Percentiles rank a stretch among this genome's conserved stretches.
Conservation (phyloP, 2,329 filamentous ascomycete species). For the Pseudogymnoascus sp. region DNA sequence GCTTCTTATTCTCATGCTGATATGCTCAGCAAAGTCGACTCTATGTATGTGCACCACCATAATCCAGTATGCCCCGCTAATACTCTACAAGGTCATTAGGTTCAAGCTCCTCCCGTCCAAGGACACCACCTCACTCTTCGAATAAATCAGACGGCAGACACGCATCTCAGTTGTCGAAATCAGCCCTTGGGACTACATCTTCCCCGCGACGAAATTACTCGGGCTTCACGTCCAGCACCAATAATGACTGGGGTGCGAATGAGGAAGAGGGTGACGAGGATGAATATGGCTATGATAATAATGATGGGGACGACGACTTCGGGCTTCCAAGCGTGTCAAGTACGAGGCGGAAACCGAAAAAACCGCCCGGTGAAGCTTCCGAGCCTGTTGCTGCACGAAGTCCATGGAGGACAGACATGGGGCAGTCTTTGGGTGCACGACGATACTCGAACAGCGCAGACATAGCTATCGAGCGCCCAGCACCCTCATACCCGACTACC, state of each 20-base stretch:
- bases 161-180: constrained; percentile 45
- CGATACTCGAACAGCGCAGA: constrained; percentile 79
- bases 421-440: constrained; percentile 35
- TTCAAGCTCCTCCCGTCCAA: constrained; percentile 54
- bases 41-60: constrained; percentile 45
- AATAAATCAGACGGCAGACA: constrained; percentile 46
- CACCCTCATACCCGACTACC: constrained; percentile 74
- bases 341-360: constrained; percentile 67
- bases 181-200: constrained; percentile 45
- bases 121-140: constrained; percentile 62
- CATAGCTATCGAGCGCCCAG: constrained; percentile 82
- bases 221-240: constrained; percentile 71
- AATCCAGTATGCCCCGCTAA: constrained; percentile 23
- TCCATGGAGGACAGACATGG: constrained; percentile 32
- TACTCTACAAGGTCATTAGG: constrained; percentile 45
- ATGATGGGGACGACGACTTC: constrained; percentile 83
- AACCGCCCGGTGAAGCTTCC: constrained; percentile 13
- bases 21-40: constrained; percentile 72
- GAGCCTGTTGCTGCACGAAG: constrained; percentile 22
- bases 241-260: constrained; percentile 72
- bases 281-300: constrained; percentile 67
- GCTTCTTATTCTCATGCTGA: constrained; percentile 95
- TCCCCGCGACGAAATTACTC: constrained; percentile 67
- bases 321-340: constrained; percentile 86
- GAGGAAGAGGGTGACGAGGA: constrained; percentile 61